phyloP scores from a whole-genome alignment of 176 grass and related monocot genomes.

The Eragrostis nindensis region DNA sequence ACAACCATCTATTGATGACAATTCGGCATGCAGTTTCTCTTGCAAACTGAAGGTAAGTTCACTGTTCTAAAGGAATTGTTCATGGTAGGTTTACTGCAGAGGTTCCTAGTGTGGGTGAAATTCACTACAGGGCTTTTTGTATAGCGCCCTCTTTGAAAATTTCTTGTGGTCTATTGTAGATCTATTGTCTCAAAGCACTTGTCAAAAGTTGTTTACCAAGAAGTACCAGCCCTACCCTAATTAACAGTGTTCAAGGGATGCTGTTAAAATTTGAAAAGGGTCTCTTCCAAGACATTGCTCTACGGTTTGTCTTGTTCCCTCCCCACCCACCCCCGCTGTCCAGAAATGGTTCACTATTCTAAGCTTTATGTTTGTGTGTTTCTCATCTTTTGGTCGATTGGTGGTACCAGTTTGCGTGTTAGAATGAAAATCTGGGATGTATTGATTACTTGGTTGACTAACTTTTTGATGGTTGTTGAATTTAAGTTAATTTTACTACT shows the following conservation, averaged over 20 bases:
- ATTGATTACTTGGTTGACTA: constrained; percentile 22
- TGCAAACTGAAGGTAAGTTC: constrained; percentile 85
- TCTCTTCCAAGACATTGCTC: constrained; percentile 53
- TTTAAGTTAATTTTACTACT: constrained; percentile 5
- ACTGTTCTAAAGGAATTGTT: constrained; percentile 6
- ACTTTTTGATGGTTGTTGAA: constrained; percentile 34
- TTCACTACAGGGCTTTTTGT: constrained; percentile 21
- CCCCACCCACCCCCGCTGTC: constrained; percentile 5
- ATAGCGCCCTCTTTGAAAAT: constrained; percentile 2
- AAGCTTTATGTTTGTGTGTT: constrained; percentile 27
- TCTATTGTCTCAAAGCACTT: constrained; percentile 85
- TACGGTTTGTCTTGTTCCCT: constrained; percentile 53
- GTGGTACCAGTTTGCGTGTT: constrained; percentile 18
- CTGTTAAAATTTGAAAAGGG: constrained; percentile 67
- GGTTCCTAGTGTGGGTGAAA: constrained; percentile 15
- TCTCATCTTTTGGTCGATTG: constrained; percentile 7
- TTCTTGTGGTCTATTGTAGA: constrained; percentile 55
- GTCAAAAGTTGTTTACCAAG: constrained; percentile 79
- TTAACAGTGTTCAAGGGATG: constrained; percentile 66
- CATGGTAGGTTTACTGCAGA: constrained; percentile 23
- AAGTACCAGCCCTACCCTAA: constrained; percentile 39
- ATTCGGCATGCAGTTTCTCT: constrained; percentile 63
- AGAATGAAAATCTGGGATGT: constrained; percentile 22
- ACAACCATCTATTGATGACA: constrained; percentile 46
- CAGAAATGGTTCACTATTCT: constrained; percentile 24